Evolutionary conservation across 2,329 filamentous ascomycete species (phyloP).

Genomic region (Pseudogymnoascus sp.): DNA sequence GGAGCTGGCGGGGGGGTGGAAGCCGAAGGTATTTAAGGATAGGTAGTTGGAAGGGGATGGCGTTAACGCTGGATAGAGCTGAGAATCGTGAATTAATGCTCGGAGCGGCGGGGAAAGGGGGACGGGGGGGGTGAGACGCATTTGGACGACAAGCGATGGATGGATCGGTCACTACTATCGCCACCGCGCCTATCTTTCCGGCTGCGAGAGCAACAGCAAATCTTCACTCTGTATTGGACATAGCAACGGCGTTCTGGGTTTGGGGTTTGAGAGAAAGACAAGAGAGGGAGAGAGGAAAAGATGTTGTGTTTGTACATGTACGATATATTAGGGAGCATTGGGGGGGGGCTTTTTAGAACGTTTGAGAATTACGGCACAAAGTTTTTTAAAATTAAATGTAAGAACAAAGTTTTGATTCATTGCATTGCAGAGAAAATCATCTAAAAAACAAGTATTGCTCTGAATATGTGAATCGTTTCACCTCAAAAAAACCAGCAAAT

Average conservation of each 20-base stretch:
- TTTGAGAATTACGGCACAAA: constrained; percentile 4
- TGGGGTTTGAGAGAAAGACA: background rate
- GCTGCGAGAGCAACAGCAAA: constrained; percentile 5
- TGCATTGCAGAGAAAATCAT: background rate
- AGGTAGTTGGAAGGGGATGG: constrained; percentile 35
- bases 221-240: constrained; percentile 10
- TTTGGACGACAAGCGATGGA: background rate
- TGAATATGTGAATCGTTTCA: background rate
- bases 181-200: background rate
- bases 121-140: background rate
- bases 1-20: constrained; percentile 79
- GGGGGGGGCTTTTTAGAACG: background rate
- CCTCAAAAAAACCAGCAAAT: constrained; percentile 2
- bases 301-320: background rate
- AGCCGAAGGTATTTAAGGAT: constrained; percentile 91
- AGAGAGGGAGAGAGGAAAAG: background rate
- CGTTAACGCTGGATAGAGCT: constrained; percentile 8
- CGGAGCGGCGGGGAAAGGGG: background rate
- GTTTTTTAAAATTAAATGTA: background rate
- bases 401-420: constrained; percentile 7
- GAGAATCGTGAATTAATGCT: background rate
- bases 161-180: background rate
- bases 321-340: constrained; percentile 3
- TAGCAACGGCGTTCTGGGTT: constrained; percentile 9
- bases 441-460: background rate